phyloP scores from a whole-genome alignment of 495 filamentous ascomycete genomes.

The Hyaloscypha finlandica region DNA sequence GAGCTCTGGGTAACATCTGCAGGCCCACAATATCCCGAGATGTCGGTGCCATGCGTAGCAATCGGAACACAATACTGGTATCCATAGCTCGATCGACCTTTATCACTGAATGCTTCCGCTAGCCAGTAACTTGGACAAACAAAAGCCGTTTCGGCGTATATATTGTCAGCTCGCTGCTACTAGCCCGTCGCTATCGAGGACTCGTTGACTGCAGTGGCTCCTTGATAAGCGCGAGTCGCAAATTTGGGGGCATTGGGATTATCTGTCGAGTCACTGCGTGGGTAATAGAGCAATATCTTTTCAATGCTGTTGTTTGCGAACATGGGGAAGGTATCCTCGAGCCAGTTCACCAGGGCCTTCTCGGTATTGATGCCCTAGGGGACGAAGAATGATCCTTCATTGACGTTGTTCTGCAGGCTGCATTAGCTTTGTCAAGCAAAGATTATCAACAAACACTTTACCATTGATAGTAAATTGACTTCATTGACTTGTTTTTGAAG shows the following conservation, averaged over 20 bases:
- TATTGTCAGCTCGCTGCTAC: constrained; percentile 22
- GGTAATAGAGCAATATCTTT: constrained; percentile 43
- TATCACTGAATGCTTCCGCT: constrained; percentile 55
- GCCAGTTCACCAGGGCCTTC: constrained; percentile 43
- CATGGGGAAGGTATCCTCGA: constrained; percentile 50
- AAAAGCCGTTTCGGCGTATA: constrained; percentile 48
- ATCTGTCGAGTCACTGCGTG: constrained; percentile 43
- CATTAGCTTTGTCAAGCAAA: background rate
- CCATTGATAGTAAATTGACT: constrained; percentile 52
- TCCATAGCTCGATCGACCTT: constrained; percentile 53
- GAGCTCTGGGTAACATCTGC: constrained; percentile 41
- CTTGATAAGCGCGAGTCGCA: constrained; percentile 43
- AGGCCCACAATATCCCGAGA: constrained; percentile 52
- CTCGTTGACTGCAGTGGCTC: constrained; percentile 37
- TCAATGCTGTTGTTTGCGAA: constrained; percentile 51
- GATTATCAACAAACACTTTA: constrained; percentile 31
- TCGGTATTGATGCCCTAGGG: constrained; percentile 52
- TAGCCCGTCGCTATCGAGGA: constrained; percentile 42
- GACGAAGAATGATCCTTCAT: constrained; percentile 54
- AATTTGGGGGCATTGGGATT: constrained; percentile 35
- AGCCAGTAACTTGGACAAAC: constrained; percentile 42
- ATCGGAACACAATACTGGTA: constrained; percentile 65
- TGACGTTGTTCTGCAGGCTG: constrained; percentile 46
- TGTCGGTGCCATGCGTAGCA: constrained; percentile 52
- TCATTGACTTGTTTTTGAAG: constrained; percentile 53